Evolutionary conservation across 1,284 basidiomycete species (phyloP).

Genomic region (Pholiota adiposa): DNA sequence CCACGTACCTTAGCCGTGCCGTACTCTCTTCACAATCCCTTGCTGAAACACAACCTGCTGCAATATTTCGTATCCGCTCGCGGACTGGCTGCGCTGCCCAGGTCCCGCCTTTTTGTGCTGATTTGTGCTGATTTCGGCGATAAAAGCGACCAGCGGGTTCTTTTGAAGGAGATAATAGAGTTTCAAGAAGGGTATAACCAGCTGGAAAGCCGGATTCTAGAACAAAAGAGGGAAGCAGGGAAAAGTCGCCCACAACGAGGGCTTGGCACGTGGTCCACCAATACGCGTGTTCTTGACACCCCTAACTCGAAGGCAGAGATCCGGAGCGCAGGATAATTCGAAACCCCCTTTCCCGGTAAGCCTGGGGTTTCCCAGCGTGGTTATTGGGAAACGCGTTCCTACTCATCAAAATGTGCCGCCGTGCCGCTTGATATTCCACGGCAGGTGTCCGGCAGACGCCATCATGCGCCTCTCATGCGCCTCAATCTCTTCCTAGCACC

Average conservation of each 20-base stretch:
- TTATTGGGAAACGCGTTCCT: no score
- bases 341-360: no score
- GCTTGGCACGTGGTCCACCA: conserved; percentile 7
- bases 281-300: conserved; percentile 4
- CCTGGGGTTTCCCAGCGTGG: no score
- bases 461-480: no score
- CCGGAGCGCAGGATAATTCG: background rate
- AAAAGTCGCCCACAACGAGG: conserved; percentile 4
- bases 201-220: background rate
- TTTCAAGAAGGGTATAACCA: background rate
- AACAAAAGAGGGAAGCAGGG: background rate
- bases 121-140: background rate
- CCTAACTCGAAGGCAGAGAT: conserved; percentile 1
- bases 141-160: background rate
- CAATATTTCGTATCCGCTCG: no score
- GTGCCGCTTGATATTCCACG: no score
- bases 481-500: no score
- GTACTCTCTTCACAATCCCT: background rate
- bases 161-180: background rate
- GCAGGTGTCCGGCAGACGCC: no score
- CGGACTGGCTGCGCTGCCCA: no score
- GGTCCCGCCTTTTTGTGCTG: background rate
- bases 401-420: no score
- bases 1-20: background rate
- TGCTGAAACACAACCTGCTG: background rate